These are phyloP conservation scores for Pelargonium exstipulatum DNA, from an alignment of 441 rosid species.

Conservation along the genomic window DNA sequence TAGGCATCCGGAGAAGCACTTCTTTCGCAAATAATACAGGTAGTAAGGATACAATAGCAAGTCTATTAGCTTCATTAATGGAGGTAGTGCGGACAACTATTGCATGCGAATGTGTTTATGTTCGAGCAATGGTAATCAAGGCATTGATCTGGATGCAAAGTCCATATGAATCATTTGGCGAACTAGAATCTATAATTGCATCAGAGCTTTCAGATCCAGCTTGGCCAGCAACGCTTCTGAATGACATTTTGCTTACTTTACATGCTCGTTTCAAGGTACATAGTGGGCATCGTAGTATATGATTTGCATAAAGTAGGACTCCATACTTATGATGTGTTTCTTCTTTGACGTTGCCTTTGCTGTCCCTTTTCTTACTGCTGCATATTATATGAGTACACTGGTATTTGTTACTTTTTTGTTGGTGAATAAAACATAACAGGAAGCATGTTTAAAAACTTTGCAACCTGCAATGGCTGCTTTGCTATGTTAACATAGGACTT, in stretches of 20 bases:
- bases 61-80: constrained; percentile 89
- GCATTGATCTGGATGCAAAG: constrained; percentile 99
- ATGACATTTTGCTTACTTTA: constrained; percentile 91
- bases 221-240: constrained; percentile 91
- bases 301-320: not conserved
- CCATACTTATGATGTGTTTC: not conserved
- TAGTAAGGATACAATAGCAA: constrained; percentile 83
- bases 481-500: not conserved
- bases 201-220: constrained; percentile 99
- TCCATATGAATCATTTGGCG: constrained; percentile 91
- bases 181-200: constrained; percentile 89
- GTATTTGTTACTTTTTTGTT: not conserved
- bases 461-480: not conserved
- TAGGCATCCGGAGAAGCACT: constrained; percentile 63
- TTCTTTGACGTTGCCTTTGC: not conserved
- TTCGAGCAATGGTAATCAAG: constrained; percentile 97
- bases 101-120: constrained; percentile 98
- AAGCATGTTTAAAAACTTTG: not conserved
- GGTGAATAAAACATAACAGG: not conserved
- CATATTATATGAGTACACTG: not conserved
- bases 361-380: not conserved
- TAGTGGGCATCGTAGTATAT: constrained; percentile 4
- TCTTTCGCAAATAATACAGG: constrained; percentile 60
- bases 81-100: constrained; percentile 99
- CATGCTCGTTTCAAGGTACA: constrained; percentile 99